Base-by-base conservation (phyloP, 176 grass and related monocot genomes). In the Oryza rufipogon region DNA sequence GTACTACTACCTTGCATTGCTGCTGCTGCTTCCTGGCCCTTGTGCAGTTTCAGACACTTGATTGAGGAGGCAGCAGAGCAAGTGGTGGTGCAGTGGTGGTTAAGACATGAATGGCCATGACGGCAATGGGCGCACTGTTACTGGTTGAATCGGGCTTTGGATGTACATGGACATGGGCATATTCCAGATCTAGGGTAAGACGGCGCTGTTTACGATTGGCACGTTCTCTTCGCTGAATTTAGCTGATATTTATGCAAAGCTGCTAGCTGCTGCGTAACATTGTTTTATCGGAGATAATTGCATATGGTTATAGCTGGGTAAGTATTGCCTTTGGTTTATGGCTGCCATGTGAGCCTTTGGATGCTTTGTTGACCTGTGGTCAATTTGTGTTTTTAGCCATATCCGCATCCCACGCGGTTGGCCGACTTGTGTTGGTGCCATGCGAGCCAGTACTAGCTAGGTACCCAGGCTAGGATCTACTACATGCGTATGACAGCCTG, bases 1-100 rank as follows among this genome's bases (percentile, higher is more conserved):
- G 19, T 11, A n/a, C 5, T 80, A 92, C 15, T 80, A 92, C 90
- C 87, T 86, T 76, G 79, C 90, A 89, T 92, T 60, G 68, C 80
- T 76, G 54, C 80, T 39, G 38, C 39, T 65, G 56, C 69, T 23
- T 63, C 26, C 3, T 45, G 45, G 19, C 49, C 6, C 64, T 28
- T 12, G 73, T 10, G 64, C 78, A 71, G 41, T 26, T 26, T 54
- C n/a, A 17, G 16, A 15, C 14, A 11, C 64, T 60, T 8, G 44
- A 54, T 34, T 63, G 23, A 80, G 47, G 70, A 69, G 48, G 49
- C 12, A n/a, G 30, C 0, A 9, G 71, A 7, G 5, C 58, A 7
- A 30, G 64, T 63, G 7, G 65, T 44, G 54, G 25, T 72, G 68
- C 66, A 66, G 6, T 34, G 10, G 68, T 76, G 51, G 51, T 8